phyloP scores from a whole-genome alignment of 805 yeast species.

The Cyberlindnera mycetangii region DNA sequence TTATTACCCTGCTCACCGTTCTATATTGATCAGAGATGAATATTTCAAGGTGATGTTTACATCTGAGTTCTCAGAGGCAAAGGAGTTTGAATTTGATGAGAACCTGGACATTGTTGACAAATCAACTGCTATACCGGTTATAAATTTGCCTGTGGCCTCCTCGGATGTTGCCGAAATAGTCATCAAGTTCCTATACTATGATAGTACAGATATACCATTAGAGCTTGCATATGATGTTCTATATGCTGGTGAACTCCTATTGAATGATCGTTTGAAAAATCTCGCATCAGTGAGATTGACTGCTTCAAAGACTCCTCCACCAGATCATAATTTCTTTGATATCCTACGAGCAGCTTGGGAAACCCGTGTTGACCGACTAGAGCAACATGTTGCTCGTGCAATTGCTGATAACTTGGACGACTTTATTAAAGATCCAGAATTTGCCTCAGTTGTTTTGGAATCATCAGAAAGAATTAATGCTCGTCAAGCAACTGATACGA shows the following conservation, averaged over 20 bases:
- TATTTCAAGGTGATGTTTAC: slow-evolving; percentile 63
- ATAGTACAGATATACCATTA: slow-evolving; percentile 50
- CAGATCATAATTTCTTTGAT: slow-evolving; percentile 45
- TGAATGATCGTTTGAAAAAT: slow-evolving; percentile 62
- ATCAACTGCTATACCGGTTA: slow-evolving; percentile 27
- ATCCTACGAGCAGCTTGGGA: slow-evolving; percentile 66
- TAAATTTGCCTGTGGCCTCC: slow-evolving; percentile 31
- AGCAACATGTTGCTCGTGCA: slow-evolving; percentile 55
- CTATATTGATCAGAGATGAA: slow-evolving; percentile 57
- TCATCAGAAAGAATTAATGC: slow-evolving; percentile 54
- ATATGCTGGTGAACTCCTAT: slow-evolving; percentile 51
- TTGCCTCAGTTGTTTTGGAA: slow-evolving; percentile 38
- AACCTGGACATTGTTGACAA: slow-evolving; percentile 14
- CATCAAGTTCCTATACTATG: slow-evolving; percentile 57
- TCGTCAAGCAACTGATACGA: slow-evolving; percentile 75
- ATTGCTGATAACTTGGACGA: slow-evolving; percentile 48
- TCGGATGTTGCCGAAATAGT: slow-evolving; percentile 46
- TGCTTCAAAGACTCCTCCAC: slow-evolving; percentile 28
- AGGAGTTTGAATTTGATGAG: slow-evolving; percentile 14
- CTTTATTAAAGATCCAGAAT: slow-evolving; percentile 37
- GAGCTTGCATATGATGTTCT: slow-evolving; percentile 53
- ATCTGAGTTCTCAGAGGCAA: slow-evolving; percentile 43
- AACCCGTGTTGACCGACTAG: slow-evolving; percentile 60
- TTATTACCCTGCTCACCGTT: slow-evolving; percentile 62
- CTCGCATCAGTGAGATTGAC: slow-evolving; percentile 50